Evolutionary conservation across 2,329 filamentous ascomycete genomes (phyloP).

Genomic region (Trichoderma simmonsii): DNA sequence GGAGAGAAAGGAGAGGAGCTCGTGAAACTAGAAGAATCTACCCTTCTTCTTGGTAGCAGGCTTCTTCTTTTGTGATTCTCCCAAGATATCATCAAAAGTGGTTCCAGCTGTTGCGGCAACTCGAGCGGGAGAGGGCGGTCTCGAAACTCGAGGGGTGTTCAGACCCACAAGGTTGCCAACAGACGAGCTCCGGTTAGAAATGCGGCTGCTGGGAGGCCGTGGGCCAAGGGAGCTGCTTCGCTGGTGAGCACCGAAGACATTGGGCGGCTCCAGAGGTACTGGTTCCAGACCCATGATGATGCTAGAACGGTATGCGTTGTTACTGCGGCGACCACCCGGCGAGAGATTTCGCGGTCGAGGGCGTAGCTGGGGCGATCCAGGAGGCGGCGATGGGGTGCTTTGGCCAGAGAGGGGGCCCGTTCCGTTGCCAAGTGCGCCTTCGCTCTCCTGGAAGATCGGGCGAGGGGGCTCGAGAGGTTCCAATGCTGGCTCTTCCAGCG

Average conservation of each 20-base stretch:
- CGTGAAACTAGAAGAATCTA: constrained; percentile 36
- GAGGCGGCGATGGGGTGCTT: constrained; percentile 30
- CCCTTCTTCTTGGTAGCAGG: constrained; percentile 39
- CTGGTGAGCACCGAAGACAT: constrained; percentile 28
- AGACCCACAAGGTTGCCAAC: constrained; percentile 35
- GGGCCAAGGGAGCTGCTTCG: constrained; percentile 38
- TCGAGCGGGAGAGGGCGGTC: constrained; percentile 22
- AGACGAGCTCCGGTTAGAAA: constrained; percentile 35
- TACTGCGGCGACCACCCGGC: constrained; percentile 32
- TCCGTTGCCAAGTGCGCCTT: constrained; percentile 27
- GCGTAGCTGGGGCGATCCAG: constrained; percentile 31
- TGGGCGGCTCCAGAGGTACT: constrained; percentile 37
- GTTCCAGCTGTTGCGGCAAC: constrained; percentile 31
- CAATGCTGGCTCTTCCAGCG: constrained; percentile 34
- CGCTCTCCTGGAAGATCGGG: constrained; percentile 33
- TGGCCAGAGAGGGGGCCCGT: constrained; percentile 21
- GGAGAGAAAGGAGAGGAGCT: not conserved
- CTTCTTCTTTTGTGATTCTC: constrained; percentile 35
- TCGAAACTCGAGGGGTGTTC: constrained; percentile 18
- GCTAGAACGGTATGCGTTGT: constrained; percentile 40
- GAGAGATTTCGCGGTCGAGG: constrained; percentile 40
- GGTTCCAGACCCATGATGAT: constrained; percentile 45
- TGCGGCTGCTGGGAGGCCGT: constrained; percentile 32
- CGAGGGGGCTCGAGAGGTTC: constrained; percentile 39
- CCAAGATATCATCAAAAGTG: constrained; percentile 51